Conservation (phyloP, 345 rosid genomes). For the Citrus australasica region DNA sequence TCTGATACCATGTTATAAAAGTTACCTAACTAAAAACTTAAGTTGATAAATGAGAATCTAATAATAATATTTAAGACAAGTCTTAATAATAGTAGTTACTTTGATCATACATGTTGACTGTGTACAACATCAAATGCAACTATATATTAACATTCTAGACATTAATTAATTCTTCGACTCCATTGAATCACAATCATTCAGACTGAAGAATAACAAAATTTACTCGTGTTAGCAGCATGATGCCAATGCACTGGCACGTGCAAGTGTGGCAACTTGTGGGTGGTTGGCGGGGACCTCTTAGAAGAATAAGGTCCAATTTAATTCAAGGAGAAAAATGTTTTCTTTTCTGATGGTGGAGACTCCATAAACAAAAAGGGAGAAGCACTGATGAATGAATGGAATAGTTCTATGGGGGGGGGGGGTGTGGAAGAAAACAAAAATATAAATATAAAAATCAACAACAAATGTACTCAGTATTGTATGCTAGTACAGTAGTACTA, state of each 20-base stretch:
- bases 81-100: too few species aligned
- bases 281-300: constrained; percentile 44
- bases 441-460: constrained; percentile 9
- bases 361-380: constrained; percentile 33
- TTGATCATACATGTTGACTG: too few species aligned
- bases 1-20: too few species aligned
- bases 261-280: constrained; percentile 25
- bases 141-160: not conserved
- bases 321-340: constrained; percentile 28
- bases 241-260: constrained; percentile 3
- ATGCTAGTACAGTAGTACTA: too few species aligned
- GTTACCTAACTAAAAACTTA: too few species aligned
- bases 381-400: constrained; percentile 23
- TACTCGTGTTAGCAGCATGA: constrained; percentile 5
- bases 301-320: constrained; percentile 39
- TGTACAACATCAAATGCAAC: not conserved
- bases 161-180: not conserved
- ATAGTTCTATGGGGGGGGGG: constrained; percentile 5
- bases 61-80: too few species aligned
- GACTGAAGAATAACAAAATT: not conserved
- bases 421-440: constrained; percentile 15
- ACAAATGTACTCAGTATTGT: too few species aligned
- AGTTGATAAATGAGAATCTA: too few species aligned
- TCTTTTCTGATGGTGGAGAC: constrained; percentile 42
- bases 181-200: not conserved